These are phyloP conservation scores for Bruguiera sexangula DNA, from an alignment of 345 rosid species.

Conservation along the genomic window DNA sequence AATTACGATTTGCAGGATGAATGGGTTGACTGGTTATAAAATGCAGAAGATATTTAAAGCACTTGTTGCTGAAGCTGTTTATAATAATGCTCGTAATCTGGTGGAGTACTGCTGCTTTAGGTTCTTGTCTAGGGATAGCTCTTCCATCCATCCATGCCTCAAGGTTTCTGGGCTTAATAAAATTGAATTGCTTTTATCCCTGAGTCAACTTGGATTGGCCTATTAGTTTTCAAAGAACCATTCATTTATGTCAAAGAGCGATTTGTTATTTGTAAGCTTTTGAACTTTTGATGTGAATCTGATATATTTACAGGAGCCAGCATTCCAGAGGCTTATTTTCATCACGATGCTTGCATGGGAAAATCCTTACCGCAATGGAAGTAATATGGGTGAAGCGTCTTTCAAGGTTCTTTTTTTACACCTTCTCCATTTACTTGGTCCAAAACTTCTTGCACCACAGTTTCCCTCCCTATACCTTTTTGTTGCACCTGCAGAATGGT, in stretches of 20 bases:
- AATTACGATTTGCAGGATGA: slow-evolving; percentile 75
- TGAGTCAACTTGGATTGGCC: neutral
- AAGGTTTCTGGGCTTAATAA: slow-evolving; percentile 49
- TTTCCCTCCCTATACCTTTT: neutral
- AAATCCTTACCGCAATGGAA: slow-evolving; percentile 58
- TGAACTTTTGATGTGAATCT: slow-evolving; percentile 1
- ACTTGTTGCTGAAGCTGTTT: slow-evolving; percentile 56
- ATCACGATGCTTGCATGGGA: slow-evolving; percentile 97
- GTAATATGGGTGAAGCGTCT: slow-evolving; percentile 41
- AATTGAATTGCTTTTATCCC: neutral
- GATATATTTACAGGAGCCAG: slow-evolving; percentile 61
- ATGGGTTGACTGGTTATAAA: slow-evolving; percentile 77
- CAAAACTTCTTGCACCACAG: slow-evolving; percentile 12
- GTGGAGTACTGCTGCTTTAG: slow-evolving; percentile 96
- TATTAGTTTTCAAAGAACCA: no score
- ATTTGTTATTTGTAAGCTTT: neutral
- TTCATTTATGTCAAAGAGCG: no score
- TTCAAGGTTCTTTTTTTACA: slow-evolving; percentile 51
- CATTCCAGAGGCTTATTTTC: slow-evolving; percentile 83
- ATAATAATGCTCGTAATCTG: slow-evolving; percentile 61
- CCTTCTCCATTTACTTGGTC: slow-evolving; percentile 2
- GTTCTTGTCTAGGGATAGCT: slow-evolving; percentile 78
- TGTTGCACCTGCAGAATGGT: neutral
- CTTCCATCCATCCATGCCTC: slow-evolving; percentile 74
- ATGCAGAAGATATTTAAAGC: slow-evolving; percentile 83